Evolutionary conservation across 352 stramenopile species (phyloP).

Genomic region (Phytophthora pistaciae): DNA sequence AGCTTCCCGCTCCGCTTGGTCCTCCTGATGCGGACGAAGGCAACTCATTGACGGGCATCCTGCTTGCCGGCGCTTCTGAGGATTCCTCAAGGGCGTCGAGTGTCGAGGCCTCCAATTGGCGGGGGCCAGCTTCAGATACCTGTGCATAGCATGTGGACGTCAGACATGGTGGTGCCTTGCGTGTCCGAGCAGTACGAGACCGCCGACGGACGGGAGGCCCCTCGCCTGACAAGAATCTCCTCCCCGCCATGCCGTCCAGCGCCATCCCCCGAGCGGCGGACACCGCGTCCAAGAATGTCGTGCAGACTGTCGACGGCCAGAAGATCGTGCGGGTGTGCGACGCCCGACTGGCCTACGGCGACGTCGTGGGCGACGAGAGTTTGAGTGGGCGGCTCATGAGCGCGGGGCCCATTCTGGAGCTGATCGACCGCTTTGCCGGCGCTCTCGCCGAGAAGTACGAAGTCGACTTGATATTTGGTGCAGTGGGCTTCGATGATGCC

Average conservation of each 20-base stretch:
- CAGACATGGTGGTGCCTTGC: neutral
- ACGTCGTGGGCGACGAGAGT: slow-evolving; percentile 63
- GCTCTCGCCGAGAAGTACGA: slow-evolving; percentile 63
- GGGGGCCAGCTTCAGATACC: slow-evolving; percentile 9
- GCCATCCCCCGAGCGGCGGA: slow-evolving; percentile 14
- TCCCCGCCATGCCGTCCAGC: slow-evolving; percentile 5
- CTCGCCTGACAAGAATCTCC: neutral
- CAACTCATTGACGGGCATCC: neutral
- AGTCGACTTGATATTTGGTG: neutral
- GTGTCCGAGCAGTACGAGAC: neutral
- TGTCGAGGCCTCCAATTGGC: neutral
- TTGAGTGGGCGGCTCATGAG: slow-evolving; percentile 53
- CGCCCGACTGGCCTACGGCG: slow-evolving; percentile 53
- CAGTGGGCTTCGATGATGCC: neutral
- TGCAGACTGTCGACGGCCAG: slow-evolving; percentile 30
- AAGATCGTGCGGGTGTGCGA: slow-evolving; percentile 44
- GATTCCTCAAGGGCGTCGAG: neutral
- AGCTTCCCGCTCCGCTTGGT: neutral
- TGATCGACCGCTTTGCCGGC: slow-evolving; percentile 62
- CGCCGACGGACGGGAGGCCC: neutral
- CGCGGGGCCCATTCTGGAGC: slow-evolving; percentile 53
- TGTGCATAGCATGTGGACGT: slow-evolving; percentile 3
- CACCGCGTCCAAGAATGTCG: slow-evolving; percentile 27
- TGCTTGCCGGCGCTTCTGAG: neutral
- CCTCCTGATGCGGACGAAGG: neutral